A percentile compares a stretch with the other conserved stretches of the same genome.
Evolutionary conservation across 1,284 basidiomycete species (phyloP).

Genomic region (Ustilago tritici): DNA sequence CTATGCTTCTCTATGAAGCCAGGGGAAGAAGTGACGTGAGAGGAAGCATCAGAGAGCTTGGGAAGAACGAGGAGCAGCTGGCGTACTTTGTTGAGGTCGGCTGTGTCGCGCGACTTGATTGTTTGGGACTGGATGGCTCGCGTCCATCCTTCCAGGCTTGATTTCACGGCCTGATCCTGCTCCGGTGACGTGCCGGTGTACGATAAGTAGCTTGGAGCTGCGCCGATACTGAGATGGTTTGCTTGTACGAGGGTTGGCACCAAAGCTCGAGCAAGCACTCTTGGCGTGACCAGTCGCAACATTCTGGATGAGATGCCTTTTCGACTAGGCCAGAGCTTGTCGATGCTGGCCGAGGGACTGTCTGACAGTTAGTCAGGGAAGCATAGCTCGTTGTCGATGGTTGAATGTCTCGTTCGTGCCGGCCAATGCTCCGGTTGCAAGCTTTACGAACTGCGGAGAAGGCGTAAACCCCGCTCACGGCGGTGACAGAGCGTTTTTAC

Average conservation of each 20-base stretch:
- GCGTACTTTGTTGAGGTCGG: conserved; percentile 46
- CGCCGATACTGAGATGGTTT: too few relatives aligned
- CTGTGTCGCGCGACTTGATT: conserved; percentile 33
- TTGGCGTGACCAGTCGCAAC: conserved; percentile 11
- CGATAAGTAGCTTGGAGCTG: conserved; percentile 2
- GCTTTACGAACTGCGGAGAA: not conserved
- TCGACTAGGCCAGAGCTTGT: not conserved
- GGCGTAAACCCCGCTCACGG: conserved; percentile 2
- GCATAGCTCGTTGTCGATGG: not conserved
- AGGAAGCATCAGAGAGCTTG: conserved; percentile 6
- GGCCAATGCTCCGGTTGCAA: not conserved
- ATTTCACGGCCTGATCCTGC: not conserved
- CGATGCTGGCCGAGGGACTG: too few relatives aligned
- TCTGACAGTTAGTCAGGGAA: too few relatives aligned
- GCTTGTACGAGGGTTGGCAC: not conserved
- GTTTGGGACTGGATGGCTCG: conserved; percentile 14
- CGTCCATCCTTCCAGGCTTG: conserved; percentile 36
- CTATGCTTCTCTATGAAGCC: conserved; percentile 24
- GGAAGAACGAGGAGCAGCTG: conserved; percentile 42
- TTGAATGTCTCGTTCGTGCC: too few relatives aligned
- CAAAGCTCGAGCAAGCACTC: conserved; percentile 11
- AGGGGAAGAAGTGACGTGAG: conserved; percentile 9
- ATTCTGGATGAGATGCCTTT: not conserved
- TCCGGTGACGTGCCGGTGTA: not conserved
- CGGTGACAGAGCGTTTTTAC: not conserved